These are phyloP conservation scores for Epichloe gansuensis DNA, from an alignment of 2,329 filamentous ascomycete species.

Conservation along the genomic window DNA sequence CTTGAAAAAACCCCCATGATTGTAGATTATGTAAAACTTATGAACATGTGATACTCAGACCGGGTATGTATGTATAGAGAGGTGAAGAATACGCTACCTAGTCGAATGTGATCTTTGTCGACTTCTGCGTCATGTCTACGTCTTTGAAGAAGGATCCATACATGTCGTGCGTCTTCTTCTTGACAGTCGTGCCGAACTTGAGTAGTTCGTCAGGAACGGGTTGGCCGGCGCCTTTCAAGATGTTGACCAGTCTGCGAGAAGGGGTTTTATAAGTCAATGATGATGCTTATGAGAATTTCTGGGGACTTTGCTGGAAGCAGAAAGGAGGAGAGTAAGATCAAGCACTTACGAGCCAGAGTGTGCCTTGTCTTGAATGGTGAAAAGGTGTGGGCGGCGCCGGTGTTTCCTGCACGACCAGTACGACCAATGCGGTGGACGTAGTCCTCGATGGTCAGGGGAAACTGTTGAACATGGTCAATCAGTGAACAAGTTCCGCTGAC, in stretches of 20 bases:
- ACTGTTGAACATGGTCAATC: slow-evolving; percentile 31
- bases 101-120: slow-evolving; percentile 89
- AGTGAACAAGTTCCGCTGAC: slow-evolving; percentile 9
- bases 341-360: slow-evolving; percentile 72
- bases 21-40: slow-evolving; percentile 1
- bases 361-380: slow-evolving; percentile 88
- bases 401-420: slow-evolving; percentile 85
- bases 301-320: neutral
- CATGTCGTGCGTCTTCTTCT: slow-evolving; percentile 94
- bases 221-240: slow-evolving; percentile 87
- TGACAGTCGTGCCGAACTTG: slow-evolving; percentile 95
- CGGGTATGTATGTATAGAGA: neutral
- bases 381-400: slow-evolving; percentile 85
- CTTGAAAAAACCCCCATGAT: neutral
- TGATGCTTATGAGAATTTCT: no score
- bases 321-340: neutral
- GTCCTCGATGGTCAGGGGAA: slow-evolving; percentile 90
- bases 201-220: slow-evolving; percentile 79
- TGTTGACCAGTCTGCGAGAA: slow-evolving; percentile 65
- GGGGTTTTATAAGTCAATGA: neutral
- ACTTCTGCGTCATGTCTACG: slow-evolving; percentile 67
- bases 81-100: slow-evolving; percentile 15
- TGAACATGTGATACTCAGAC: neutral
- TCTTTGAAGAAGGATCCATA: slow-evolving; percentile 97
- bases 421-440: slow-evolving; percentile 96